A percentile compares a stretch with the other conserved stretches of the same genome.
Conservation (phyloP, 345 rosid genomes). For the Leavenworthia alabamica region DNA sequence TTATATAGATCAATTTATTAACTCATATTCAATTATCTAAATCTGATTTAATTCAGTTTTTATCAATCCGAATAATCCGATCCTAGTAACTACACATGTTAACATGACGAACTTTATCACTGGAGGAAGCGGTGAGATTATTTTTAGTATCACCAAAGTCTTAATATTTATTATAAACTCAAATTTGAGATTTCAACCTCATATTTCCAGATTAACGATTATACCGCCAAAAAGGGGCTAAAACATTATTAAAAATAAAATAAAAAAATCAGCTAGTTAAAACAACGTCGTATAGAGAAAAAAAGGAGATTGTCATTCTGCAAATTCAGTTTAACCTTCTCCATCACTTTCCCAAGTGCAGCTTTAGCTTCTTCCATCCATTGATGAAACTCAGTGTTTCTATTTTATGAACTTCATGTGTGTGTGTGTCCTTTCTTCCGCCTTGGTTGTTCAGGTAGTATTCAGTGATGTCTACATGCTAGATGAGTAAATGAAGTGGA, state of each 20-base stretch:
- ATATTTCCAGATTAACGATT: no score
- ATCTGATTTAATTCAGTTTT: no score
- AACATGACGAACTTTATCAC: no score
- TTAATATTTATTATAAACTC: no score
- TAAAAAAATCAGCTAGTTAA: conserved; percentile 19
- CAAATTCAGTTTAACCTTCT: conserved; percentile 55
- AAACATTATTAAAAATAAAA: background rate
- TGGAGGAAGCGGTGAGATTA: background rate
- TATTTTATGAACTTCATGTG: background rate
- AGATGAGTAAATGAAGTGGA: conserved; percentile 90
- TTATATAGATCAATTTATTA: no score
- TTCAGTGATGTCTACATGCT: conserved; percentile 80
- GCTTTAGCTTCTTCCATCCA: conserved; percentile 79
- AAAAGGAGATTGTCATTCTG: conserved; percentile 33
- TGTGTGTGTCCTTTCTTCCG: background rate
- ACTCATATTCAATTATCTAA: no score
- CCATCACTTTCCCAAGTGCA: conserved; percentile 66
- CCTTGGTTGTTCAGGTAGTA: conserved; percentile 58
- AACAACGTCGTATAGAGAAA: no score
- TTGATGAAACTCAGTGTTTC: background rate
- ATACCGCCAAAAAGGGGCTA: conserved; percentile 1
- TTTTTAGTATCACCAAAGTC: background rate
- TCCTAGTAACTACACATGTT: no score
- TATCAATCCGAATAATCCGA: no score
- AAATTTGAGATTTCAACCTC: no score